Base-by-base conservation (phyloP, 768 basidiomycete genomes). In the Russula sp. region DNA sequence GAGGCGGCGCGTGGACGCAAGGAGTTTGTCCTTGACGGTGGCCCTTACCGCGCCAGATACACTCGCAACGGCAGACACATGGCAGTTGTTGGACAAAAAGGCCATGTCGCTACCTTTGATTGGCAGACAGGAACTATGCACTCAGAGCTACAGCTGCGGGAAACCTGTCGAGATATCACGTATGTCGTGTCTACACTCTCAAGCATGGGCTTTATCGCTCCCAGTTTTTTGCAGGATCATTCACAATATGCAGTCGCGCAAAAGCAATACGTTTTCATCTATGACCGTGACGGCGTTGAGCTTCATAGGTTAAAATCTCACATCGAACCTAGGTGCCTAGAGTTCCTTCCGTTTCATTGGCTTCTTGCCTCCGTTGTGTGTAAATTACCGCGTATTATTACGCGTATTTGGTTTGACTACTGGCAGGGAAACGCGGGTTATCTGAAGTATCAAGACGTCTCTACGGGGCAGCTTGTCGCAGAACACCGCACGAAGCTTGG, bases 271-370 rank as follows among this genome's bases (percentile, higher is more conserved):
- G 90, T 89, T 18, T 99, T 90, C 74, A 93, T 99, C 48, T 98
- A 99, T 66, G 97, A 98, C 74, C 82, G 86, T 36, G 83, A 93
- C 66, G 96, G 97, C 22, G 88, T 97, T 14, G 97, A 98, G 71
- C 73, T 99, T 5, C 97, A 98, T 69, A 80, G 84, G 65, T 77
- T 94, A 14, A 87, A 87, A 70, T 77, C 84, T 0, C 91, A 93
- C 67, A 82, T 97, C 63, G 97, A 98, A 69, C 89, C 93, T 1
- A 92, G 90, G 6, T 78, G 87, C 61, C 81, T 99, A 42, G 92
- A 95, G 69, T 98, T 93, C 71, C 79, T 99, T 7, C 93, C 93
- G 0, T 98, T 94, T 68, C 97, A 99, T 71, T 99, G 92, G 88
- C 78, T 99, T 10, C 81, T 99, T 3, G 91, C 84, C 11, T 87